Evolutionary conservation across 768 basidiomycete species (phyloP), one percentile per base, ranked within the genome.

Genomic region (Pisolithus microcarpus): DNA sequence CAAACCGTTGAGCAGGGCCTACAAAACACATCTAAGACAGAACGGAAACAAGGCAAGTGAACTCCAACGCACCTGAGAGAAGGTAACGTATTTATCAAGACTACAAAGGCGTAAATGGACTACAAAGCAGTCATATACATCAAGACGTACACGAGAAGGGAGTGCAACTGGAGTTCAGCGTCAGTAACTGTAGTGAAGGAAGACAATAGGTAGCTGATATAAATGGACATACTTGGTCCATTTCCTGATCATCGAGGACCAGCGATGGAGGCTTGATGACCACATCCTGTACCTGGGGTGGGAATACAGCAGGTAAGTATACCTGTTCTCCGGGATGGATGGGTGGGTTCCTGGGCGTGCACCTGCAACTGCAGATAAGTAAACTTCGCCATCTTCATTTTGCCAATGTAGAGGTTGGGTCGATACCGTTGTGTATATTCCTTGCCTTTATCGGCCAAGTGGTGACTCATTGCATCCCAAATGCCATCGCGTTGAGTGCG

Each of bases 341-440:
- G 1, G 71, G 67, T 13, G 51, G 56, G 18, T 69, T 68, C 30
- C 77, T 74, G 52, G 70, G 74, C 6, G 66, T 64, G 51, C 80
- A 84, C n/a, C 77, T 80, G 52, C 48, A 16, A 46, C 47, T 26
- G 8, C 7, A 24, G 21, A 16, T 24, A 6, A 16, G 8, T 11
- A 5, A 43, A 26, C 23, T 15, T 24, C 13, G 7, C 7, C 24
- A 26, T 26, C 26, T 26, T 10, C 21, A 16, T 26, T 21, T 37
- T 37, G 24, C 6, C n/a, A 23, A 23, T n/a, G 3, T 15, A 13
- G 37, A 7, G 28, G n/a, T 26, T 26, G 13, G 4, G 30, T 18
- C 39, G 38, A 31, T 38, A 80, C 82, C 82, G 72, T 19, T 65
- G 64, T 26, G 67, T 67, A 52, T 87, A 87, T 52, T 79, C 78